Conservation (phyloP, 2,329 filamentous ascomycete species). For the Xylariales sp. region DNA sequence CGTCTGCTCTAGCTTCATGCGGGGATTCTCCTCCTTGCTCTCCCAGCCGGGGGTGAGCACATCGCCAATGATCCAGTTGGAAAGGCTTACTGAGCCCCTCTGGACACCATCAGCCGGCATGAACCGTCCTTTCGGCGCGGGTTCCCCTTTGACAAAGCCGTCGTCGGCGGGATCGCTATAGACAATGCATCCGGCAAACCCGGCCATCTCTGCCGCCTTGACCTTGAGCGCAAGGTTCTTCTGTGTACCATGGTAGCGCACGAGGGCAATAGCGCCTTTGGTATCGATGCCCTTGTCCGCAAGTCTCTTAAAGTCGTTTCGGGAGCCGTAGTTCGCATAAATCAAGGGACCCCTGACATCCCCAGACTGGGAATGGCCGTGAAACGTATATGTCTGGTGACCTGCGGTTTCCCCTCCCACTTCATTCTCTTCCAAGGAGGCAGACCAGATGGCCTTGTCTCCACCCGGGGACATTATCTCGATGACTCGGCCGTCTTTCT, state of each 20-base stretch:
- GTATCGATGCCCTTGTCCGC: constrained; percentile 77
- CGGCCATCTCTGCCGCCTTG: constrained; percentile 87
- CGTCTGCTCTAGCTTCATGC: constrained; percentile 76
- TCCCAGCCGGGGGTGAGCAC: constrained; percentile 91
- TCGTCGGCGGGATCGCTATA: constrained; percentile 92
- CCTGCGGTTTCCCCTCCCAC: constrained; percentile 70
- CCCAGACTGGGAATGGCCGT: constrained; percentile 88
- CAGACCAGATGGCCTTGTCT: constrained; percentile 75
- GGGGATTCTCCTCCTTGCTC: constrained; percentile 72
- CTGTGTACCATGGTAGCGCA: constrained; percentile 82
- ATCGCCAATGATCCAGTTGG: constrained; percentile 87
- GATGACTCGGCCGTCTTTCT: constrained; percentile 78
- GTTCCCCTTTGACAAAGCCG: constrained; percentile 78
- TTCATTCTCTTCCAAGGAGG: constrained; percentile 84
- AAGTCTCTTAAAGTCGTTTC: constrained; percentile 82
- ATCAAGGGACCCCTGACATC: constrained; percentile 87
- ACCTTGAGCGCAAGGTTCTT: constrained; percentile 82
- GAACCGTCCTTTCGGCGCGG: constrained; percentile 80
- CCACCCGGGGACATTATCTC: constrained; percentile 79
- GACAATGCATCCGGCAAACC: constrained; percentile 87
- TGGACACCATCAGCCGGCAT: constrained; percentile 87
- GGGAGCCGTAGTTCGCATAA: constrained; percentile 91
- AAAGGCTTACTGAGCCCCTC: constrained; percentile 82
- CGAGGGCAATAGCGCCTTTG: constrained; percentile 83
- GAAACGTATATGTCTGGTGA: constrained; percentile 82